phyloP scores from a whole-genome alignment of 2,329 filamentous ascomycete genomes.

The Fusarium musae region DNA sequence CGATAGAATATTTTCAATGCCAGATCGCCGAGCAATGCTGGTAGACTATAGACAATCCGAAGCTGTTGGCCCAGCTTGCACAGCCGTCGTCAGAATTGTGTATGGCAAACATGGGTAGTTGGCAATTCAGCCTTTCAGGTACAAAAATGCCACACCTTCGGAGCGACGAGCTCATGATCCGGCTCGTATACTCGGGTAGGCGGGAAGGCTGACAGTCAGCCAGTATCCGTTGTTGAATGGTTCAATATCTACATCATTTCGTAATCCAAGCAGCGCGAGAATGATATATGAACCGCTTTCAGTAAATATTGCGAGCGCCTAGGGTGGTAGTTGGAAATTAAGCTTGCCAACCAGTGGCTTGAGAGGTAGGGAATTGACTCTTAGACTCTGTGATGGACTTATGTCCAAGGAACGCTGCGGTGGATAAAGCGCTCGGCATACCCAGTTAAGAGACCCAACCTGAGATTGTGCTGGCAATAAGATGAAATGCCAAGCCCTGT shows the following conservation, averaged over 20 bases:
- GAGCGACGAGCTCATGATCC: background rate
- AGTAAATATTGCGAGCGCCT: background rate
- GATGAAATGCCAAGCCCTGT: constrained; percentile 7
- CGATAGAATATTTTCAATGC: constrained; percentile 1
- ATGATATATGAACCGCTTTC: constrained; percentile 5
- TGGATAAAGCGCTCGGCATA: constrained; percentile 3
- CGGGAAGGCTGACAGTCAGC: background rate
- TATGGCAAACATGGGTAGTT: background rate
- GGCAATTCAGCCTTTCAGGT: background rate
- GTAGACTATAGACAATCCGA: background rate
- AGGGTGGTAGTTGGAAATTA: background rate
- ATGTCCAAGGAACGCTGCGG: background rate
- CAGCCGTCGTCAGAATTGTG: background rate
- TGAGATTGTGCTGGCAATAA: constrained; percentile 12
- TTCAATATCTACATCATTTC: background rate
- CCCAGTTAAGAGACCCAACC: constrained; percentile 5
- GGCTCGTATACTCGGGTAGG: constrained; percentile 1
- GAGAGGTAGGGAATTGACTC: background rate
- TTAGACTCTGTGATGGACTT: background rate
- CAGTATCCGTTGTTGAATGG: background rate
- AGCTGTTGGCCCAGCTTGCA: background rate
- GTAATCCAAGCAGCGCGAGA: background rate
- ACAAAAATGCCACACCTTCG: background rate
- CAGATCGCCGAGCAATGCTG: constrained; percentile 17
- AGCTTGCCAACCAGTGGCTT: background rate